Base-by-base conservation (phyloP, 2,329 filamentous ascomycete genomes). In the Cadophora luteo-olivacea region DNA sequence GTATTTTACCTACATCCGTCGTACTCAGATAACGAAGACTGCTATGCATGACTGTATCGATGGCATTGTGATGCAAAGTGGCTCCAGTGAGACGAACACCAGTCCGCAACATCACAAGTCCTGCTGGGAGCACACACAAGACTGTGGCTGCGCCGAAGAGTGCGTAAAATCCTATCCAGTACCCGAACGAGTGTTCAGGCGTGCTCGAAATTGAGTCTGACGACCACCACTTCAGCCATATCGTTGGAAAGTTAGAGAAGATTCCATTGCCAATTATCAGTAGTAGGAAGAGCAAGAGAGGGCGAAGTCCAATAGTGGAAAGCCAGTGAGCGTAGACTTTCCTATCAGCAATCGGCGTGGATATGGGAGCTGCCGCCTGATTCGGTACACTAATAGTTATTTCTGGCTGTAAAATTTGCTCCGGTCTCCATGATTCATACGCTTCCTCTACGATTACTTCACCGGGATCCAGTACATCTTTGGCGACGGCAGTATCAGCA, bases 171-270 rank as follows among this genome's bases (percentile, higher is more conserved):
- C 51, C 51, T 3, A 54, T 54, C 51, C 51, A 54, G 24, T 54
- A 54, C 1, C 16, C 51, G n/a, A 54, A 54, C 4, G 24, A 32
- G 12, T 54, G 51, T 19, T 54, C 51, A 19, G 51, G 51, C 2
- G 16, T 16, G 4, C 5, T 5, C 14, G 11, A 54, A 54, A 11
- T 54, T 29, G 51, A 54, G 8, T 54, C 51, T 8, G 51, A 4
- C 8, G 51, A 54, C 51, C 51, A 54, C 51, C 19, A 6, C 51
- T 54, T 54, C 16, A 54, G 51, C 51, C 51, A 54, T 5, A 54
- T 54, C 1, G 51, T 54, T 6, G 51, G 51, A 16, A 54, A 54
- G 16, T 54, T 54, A 11, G 51, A 54, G 24, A 29, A 29, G 51
- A 54, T 32, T 6, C 51, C 51, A 32, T 54, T 54, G 2, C 51